Conservation (phyloP, 805 yeast species). For the Candida silvicultrix region DNA sequence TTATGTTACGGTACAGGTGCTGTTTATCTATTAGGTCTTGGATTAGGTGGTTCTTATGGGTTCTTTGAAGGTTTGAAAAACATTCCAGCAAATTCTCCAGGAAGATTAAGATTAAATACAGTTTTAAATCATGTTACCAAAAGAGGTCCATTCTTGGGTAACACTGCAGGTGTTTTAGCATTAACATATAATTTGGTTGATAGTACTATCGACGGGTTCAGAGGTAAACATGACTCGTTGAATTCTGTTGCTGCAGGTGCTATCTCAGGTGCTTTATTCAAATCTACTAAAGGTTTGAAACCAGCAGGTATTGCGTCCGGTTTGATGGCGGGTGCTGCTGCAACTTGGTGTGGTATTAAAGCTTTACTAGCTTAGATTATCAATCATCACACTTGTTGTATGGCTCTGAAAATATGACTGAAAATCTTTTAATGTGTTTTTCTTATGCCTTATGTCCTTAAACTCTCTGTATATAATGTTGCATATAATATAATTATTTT, state of each 20-base stretch:
- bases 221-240: constrained; percentile 84
- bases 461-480: not conserved
- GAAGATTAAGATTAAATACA: constrained; percentile 81
- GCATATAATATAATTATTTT: not conserved
- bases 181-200: constrained; percentile 81
- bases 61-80: constrained; percentile 77
- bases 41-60: constrained; percentile 87
- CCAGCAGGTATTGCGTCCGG: constrained; percentile 87
- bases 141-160: constrained; percentile 94
- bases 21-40: constrained; percentile 79
- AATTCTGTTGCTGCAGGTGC: constrained; percentile 90
- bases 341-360: constrained; percentile 86
- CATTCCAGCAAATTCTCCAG: constrained; percentile 70
- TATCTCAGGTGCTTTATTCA: constrained; percentile 85
- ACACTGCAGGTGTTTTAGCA: constrained; percentile 92
- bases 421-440: too few species aligned
- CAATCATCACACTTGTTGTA: too few species aligned
- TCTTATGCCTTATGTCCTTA: too few species aligned
- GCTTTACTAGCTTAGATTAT: constrained; percentile 11
- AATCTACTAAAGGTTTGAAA: constrained; percentile 74
- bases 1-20: constrained; percentile 97
- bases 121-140: constrained; percentile 87
- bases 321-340: constrained; percentile 85
- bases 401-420: too few species aligned
- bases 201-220: constrained; percentile 66